phyloP scores from a whole-genome alignment of 805 yeast species.

The Candida adriatica region DNA sequence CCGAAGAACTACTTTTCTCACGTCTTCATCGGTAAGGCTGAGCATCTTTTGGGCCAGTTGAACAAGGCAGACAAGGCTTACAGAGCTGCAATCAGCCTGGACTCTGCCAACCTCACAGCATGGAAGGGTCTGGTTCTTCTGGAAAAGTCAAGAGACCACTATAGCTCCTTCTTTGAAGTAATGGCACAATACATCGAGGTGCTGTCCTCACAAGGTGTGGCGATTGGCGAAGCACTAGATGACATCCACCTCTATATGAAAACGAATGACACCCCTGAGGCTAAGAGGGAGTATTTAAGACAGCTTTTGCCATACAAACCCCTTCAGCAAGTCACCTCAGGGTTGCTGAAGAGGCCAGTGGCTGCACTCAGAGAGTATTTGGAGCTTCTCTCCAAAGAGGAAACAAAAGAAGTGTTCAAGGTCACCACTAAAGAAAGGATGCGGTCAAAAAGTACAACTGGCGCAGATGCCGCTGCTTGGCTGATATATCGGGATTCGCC shows the following conservation, averaged over 20 bases:
- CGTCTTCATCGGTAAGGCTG: slow-evolving; percentile 67
- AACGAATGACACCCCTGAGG: slow-evolving; percentile 22
- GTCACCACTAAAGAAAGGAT: slow-evolving; percentile 41
- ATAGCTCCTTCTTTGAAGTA: slow-evolving; percentile 38
- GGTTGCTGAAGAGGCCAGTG: slow-evolving; percentile 38
- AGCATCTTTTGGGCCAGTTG: slow-evolving; percentile 36
- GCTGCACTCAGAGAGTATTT: slow-evolving; percentile 39
- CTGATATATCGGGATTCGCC: slow-evolving; percentile 42
- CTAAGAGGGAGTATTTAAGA: slow-evolving; percentile 42
- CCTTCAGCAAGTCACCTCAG: slow-evolving; percentile 46
- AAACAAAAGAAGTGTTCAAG: slow-evolving; percentile 34
- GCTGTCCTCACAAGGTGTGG: slow-evolving; percentile 35
- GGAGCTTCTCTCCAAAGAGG: slow-evolving; percentile 32
- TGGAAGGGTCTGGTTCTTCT: slow-evolving; percentile 76
- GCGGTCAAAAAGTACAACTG: slow-evolving; percentile 18
- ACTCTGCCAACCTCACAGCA: slow-evolving; percentile 49
- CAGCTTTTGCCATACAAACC: slow-evolving; percentile 49
- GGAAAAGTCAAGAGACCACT: slow-evolving; percentile 31
- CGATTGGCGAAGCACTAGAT: slow-evolving; percentile 41
- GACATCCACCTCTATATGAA: slow-evolving; percentile 42
- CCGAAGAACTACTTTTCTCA: slow-evolving; percentile 55
- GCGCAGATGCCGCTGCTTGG: slow-evolving; percentile 36
- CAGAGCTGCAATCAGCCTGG: slow-evolving; percentile 40
- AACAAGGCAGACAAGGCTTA: slow-evolving; percentile 38
- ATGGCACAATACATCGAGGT: slow-evolving; percentile 38